Evolutionary conservation across 2,329 filamentous ascomycete species (phyloP).

Genomic region (Claviceps humidiphila): DNA sequence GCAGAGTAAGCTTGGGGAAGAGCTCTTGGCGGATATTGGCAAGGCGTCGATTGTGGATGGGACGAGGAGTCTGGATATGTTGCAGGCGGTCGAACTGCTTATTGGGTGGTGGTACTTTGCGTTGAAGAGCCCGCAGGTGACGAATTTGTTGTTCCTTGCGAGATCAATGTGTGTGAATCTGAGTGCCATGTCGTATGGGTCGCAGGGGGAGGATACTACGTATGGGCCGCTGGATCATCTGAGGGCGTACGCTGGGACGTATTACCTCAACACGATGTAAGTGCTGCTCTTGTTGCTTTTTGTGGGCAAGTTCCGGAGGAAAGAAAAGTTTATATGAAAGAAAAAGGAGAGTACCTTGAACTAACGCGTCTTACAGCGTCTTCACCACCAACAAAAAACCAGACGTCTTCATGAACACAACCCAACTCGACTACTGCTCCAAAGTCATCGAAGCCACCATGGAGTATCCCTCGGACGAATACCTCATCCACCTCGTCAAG

Average conservation of each 20-base stretch:
- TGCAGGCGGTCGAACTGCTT: conserved; percentile 32
- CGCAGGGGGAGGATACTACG: conserved; percentile 14
- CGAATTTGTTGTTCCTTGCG: conserved; percentile 34
- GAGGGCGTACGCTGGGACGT: conserved; percentile 35
- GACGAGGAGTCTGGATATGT: conserved; percentile 30
- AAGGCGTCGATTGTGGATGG: conserved; percentile 27
- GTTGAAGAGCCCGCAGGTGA: conserved; percentile 35
- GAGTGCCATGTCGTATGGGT: conserved; percentile 16
- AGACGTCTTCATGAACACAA: conserved; percentile 34
- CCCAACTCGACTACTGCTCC: conserved; percentile 30
- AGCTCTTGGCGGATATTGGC: conserved; percentile 29
- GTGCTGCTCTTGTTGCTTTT: conserved; percentile 8
- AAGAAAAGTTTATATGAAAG: too few relatives aligned
- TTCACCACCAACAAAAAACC: conserved; percentile 33
- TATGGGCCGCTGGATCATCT: conserved; percentile 27
- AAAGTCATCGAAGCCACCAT: conserved; percentile 26
- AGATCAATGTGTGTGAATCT: conserved; percentile 32
- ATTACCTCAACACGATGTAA: conserved; percentile 36
- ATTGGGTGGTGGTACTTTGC: conserved; percentile 36
- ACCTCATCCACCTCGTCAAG: conserved; percentile 31
- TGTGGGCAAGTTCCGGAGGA: background rate
- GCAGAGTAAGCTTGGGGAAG: conserved; percentile 30
- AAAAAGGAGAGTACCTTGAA: too few relatives aligned
- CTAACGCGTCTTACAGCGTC: conserved; percentile 15
- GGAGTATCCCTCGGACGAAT: conserved; percentile 30